Percentiles rank a stretch among this genome's conserved stretches.
Evolutionary conservation across 192 early-diverging fungal species (phyloP).

Genomic region (Allomyces macrogynus): DNA sequence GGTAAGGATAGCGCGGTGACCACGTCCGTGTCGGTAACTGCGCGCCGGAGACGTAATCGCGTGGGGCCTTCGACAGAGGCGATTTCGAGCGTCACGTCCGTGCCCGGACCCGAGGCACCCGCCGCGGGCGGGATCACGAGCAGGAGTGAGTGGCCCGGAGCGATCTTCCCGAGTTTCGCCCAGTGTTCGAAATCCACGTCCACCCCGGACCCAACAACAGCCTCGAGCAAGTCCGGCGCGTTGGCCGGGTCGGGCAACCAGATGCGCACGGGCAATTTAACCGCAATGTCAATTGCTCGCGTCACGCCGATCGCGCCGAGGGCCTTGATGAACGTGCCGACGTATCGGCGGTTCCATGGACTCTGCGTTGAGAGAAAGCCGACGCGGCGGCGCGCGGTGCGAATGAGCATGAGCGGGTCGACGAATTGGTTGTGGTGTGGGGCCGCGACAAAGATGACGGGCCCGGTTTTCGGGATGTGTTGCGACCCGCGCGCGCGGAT

Average conservation of each 20-base stretch:
- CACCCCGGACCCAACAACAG: not conserved
- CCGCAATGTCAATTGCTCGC: not conserved
- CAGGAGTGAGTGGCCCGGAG: not conserved
- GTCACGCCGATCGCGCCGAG: slow-evolving; percentile 34
- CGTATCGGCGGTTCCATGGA: slow-evolving; percentile 67
- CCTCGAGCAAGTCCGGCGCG: not conserved
- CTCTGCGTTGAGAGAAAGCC: slow-evolving; percentile 30
- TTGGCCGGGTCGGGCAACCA: not conserved
- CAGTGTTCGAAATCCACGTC: not conserved
- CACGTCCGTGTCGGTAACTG: slow-evolving; percentile 51
- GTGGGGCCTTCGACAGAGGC: slow-evolving; percentile 64
- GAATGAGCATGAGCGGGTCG: slow-evolving; percentile 76
- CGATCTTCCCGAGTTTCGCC: not conserved
- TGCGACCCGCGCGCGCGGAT: slow-evolving; percentile 63
- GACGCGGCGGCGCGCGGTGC: slow-evolving; percentile 52
- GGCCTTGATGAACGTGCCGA: slow-evolving; percentile 58
- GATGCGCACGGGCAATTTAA: not conserved
- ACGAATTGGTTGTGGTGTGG: slow-evolving; percentile 79
- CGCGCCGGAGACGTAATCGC: slow-evolving; percentile 46
- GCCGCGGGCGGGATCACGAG: not conserved
- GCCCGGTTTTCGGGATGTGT: slow-evolving; percentile 63
- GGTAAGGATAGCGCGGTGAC: slow-evolving; percentile 6
- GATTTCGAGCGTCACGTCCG: slow-evolving; percentile 26
- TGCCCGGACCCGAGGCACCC: not conserved
- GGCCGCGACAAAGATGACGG: slow-evolving; percentile 81